These are phyloP conservation scores for Fraxinus floribunda DNA, from an alignment of 305 asterid genomes.

Conservation along the genomic window DNA sequence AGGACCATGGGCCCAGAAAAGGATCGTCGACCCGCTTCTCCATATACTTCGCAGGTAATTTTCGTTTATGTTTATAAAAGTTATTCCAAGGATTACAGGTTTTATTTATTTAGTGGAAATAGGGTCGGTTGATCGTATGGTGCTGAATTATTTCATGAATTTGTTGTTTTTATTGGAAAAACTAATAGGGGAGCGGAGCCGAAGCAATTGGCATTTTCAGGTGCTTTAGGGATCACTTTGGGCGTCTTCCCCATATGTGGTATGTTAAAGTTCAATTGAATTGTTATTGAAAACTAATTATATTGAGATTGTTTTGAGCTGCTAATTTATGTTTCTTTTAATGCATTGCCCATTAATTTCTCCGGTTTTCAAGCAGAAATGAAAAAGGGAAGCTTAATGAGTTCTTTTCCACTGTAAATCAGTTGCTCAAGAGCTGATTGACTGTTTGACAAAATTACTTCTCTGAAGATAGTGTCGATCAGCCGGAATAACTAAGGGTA, in stretches of 20 bases:
- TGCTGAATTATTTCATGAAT: not conserved
- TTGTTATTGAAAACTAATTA: conserved; percentile 4
- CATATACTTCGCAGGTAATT: conserved; percentile 71
- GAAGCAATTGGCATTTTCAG: conserved; percentile 81
- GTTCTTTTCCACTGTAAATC: not conserved
- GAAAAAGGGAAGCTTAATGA: not conserved
- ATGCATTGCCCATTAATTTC: not conserved
- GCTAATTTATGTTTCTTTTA: not conserved
- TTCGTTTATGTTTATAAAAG: not conserved
- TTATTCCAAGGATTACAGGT: not conserved
- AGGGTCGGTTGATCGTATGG: not conserved
- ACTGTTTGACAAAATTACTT: not conserved
- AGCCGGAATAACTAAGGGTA: not conserved
- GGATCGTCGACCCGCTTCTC: conserved; percentile 69
- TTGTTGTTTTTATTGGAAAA: not conserved
- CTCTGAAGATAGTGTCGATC: not conserved
- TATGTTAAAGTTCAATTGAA: conserved; percentile 23
- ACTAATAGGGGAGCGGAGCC: conserved; percentile 89
- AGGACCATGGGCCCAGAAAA: conserved; percentile 51
- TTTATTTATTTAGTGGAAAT: not conserved
- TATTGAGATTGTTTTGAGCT: conserved; percentile 12
- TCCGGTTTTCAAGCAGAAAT: not conserved
- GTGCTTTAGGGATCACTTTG: conserved; percentile 75
- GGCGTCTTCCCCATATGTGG: conserved; percentile 92
- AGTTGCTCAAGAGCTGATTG: not conserved